These are phyloP conservation scores for Halophytophthora polymorphica DNA, from an alignment of 352 stramenopile genomes.

Conservation along the genomic window DNA sequence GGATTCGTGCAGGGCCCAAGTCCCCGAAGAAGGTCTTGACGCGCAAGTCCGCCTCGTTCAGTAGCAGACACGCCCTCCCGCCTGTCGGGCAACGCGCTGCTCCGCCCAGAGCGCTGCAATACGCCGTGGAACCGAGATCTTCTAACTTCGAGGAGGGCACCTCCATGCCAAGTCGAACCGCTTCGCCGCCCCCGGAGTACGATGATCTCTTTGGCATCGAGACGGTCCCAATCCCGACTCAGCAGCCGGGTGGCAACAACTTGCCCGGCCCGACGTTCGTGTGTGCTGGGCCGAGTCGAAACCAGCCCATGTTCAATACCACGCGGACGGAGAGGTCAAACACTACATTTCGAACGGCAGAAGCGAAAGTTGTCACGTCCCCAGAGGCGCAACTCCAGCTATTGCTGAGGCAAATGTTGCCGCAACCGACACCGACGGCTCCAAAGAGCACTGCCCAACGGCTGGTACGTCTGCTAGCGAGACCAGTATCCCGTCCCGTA, in stretches of 20 bases:
- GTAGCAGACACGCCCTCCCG: conserved; percentile 17
- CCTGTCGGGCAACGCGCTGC: conserved; percentile 19
- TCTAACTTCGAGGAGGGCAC: conserved; percentile 13
- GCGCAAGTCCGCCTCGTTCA: conserved; percentile 6
- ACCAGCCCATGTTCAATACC: background rate
- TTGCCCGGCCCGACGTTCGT: conserved; percentile 1
- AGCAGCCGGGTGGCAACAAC: conserved; percentile 8
- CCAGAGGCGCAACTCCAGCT: conserved; percentile 54
- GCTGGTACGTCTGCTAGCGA: conserved; percentile 1
- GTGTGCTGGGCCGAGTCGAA: conserved; percentile 7
- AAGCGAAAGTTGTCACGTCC: conserved; percentile 2
- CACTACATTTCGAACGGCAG: background rate
- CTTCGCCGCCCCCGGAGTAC: conserved; percentile 47
- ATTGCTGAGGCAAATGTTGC: conserved; percentile 48
- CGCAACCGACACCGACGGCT: conserved; percentile 4
- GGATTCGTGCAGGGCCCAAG: conserved; percentile 9
- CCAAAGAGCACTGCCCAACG: conserved; percentile 2
- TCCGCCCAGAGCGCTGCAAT: conserved; percentile 16
- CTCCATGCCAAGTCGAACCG: conserved; percentile 14
- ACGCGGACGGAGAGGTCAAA: background rate
- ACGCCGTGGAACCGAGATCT: conserved; percentile 15
- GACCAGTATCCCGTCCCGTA: background rate
- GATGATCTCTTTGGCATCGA: conserved; percentile 67
- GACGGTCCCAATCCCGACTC: conserved; percentile 30
- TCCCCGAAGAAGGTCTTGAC: conserved; percentile 20